These are phyloP conservation scores for Globisporangium irregulare DNA, from an alignment of 352 stramenopile species.

Conservation along the genomic window DNA sequence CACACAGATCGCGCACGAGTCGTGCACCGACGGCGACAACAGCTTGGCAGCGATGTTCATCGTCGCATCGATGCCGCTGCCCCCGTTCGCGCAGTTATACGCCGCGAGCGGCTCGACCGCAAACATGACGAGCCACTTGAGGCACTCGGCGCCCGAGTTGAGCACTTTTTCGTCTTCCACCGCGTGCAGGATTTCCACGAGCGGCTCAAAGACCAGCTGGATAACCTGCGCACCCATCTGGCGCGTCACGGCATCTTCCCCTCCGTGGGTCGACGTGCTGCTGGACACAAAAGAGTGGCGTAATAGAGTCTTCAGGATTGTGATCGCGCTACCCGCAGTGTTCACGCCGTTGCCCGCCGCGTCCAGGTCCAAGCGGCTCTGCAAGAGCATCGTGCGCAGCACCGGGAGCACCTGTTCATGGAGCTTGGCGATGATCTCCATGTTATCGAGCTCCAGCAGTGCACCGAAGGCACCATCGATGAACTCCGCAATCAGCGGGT, in stretches of 20 bases:
- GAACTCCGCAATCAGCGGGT: slow-evolving; percentile 70
- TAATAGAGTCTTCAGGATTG: slow-evolving; percentile 71
- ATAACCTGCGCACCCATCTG: slow-evolving; percentile 65
- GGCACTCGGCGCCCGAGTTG: slow-evolving; percentile 67
- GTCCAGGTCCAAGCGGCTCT: slow-evolving; percentile 46
- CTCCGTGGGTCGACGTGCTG: slow-evolving; percentile 22
- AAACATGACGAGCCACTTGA: slow-evolving; percentile 86
- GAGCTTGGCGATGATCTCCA: slow-evolving; percentile 50
- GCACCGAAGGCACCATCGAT: slow-evolving; percentile 66
- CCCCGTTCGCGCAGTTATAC: slow-evolving; percentile 38
- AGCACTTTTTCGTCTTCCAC: slow-evolving; percentile 80
- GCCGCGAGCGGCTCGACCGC: slow-evolving; percentile 56
- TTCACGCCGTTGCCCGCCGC: slow-evolving; percentile 51
- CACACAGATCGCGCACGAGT: slow-evolving; percentile 68
- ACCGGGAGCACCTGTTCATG: slow-evolving; percentile 68
- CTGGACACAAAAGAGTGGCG: slow-evolving; percentile 62
- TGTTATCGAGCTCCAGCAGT: slow-evolving; percentile 61
- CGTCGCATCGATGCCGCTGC: slow-evolving; percentile 61
- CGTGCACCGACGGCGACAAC: slow-evolving; percentile 58
- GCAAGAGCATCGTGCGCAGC: slow-evolving; percentile 51
- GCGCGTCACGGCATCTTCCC: slow-evolving; percentile 28
- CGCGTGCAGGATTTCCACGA: slow-evolving; percentile 52
- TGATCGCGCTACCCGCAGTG: slow-evolving; percentile 63
- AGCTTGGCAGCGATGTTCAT: slow-evolving; percentile 70
- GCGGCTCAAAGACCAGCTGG: slow-evolving; percentile 68